phyloP scores from a whole-genome alignment of 192 early-diverging fungal species.

The Coemansia sp. region DNA sequence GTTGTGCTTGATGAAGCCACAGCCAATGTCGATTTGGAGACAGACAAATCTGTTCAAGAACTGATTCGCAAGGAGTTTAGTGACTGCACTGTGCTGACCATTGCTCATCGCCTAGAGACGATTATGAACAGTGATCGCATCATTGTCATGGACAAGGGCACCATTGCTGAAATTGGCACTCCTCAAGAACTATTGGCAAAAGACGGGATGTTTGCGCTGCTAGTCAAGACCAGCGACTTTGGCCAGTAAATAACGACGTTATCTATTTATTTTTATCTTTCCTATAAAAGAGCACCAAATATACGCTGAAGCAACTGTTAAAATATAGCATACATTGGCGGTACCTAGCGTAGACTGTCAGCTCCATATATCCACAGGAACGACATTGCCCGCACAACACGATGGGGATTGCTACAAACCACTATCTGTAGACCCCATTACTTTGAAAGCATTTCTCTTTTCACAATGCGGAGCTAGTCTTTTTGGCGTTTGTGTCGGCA shows the following conservation, averaged over 20 bases:
- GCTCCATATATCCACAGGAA: not conserved
- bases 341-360: no score
- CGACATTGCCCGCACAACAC: not conserved
- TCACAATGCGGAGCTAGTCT: not conserved
- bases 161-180: constrained; percentile 14
- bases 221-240: constrained; percentile 14
- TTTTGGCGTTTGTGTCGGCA: not conserved
- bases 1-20: constrained; percentile 72
- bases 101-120: constrained; percentile 74
- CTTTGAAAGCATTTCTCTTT: not conserved
- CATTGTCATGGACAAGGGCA: constrained; percentile 62
- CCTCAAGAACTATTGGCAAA: constrained; percentile 17
- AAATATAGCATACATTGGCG: no score
- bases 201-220: constrained; percentile 10
- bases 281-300: no score
- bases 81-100: constrained; percentile 58
- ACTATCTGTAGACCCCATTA: not conserved
- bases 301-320: no score
- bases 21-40: constrained; percentile 57
- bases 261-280: no score
- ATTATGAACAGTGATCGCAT: constrained; percentile 69
- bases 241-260: not conserved
- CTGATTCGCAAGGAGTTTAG: constrained; percentile 58
- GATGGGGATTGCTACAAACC: not conserved
- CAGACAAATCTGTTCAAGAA: not conserved